These are phyloP conservation scores for Russula dissimulans DNA, from an alignment of 768 basidiomycete species.

Conservation along the genomic window DNA sequence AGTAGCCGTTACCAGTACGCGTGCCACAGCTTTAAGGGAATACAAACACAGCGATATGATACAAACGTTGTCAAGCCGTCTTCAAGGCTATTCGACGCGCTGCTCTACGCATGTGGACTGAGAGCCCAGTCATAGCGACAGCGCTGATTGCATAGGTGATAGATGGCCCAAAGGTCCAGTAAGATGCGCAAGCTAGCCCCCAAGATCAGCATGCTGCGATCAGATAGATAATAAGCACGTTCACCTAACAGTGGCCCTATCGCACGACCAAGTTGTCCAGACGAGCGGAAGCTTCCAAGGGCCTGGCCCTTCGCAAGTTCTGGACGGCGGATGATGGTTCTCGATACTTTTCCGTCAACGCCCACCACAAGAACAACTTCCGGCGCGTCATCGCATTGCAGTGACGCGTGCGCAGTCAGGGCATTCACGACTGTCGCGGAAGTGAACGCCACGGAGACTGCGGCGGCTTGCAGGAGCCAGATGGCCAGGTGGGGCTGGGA, in stretches of 20 bases:
- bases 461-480: conserved; percentile 55
- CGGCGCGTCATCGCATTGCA: conserved; percentile 70
- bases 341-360: conserved; percentile 33
- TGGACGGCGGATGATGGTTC: conserved; percentile 41
- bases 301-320: conserved; percentile 77
- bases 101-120: conserved; percentile 43
- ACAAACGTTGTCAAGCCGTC: neutral
- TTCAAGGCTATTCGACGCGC: conserved; percentile 26
- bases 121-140: conserved; percentile 53
- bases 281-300: conserved; percentile 77
- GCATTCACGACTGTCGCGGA: conserved; percentile 93
- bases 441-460: conserved; percentile 84
- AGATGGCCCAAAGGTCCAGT: conserved; percentile 83
- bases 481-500: conserved; percentile 37
- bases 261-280: conserved; percentile 92
- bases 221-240: neutral
- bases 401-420: conserved; percentile 81
- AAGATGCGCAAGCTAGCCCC: conserved; percentile 65
- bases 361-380: conserved; percentile 41
- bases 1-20: neutral
- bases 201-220: neutral
- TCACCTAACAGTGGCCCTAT: conserved; percentile 83
- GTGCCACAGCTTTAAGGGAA: neutral
- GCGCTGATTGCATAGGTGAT: conserved; percentile 62
- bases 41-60: neutral